Evolutionary conservation across 495 filamentous ascomycete genomes (phyloP).

Genomic region (Glonium stellatum): DNA sequence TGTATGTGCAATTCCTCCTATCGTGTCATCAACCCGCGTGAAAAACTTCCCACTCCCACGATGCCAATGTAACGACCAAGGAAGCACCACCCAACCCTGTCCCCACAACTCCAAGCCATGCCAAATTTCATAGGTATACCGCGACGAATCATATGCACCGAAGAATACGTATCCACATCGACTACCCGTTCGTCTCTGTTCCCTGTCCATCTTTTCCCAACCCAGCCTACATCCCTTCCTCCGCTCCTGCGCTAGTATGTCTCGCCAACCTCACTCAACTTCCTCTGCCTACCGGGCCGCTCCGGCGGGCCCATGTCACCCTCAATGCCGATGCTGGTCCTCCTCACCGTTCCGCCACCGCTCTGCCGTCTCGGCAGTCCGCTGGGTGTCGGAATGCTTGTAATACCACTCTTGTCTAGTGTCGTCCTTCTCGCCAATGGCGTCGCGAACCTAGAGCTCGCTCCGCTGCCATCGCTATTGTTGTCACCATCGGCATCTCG

Average conservation of each 20-base stretch:
- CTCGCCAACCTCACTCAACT: constrained; percentile 58
- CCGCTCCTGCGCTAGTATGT: constrained; percentile 44
- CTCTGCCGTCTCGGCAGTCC: constrained; percentile 35
- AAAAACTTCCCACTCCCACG: background rate
- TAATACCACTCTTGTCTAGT: constrained; percentile 18
- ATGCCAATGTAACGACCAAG: no score
- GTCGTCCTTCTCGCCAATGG: constrained; percentile 29
- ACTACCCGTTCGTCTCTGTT: no score
- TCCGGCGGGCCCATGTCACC: constrained; percentile 51
- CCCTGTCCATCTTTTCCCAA: background rate
- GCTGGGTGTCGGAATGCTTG: constrained; percentile 26
- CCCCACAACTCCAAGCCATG: constrained; percentile 20
- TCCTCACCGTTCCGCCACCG: constrained; percentile 42
- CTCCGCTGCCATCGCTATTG: constrained; percentile 24
- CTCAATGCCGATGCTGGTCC: constrained; percentile 40
- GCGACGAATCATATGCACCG: constrained; percentile 14
- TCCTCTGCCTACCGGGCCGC: constrained; percentile 40
- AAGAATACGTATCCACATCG: constrained; percentile 11
- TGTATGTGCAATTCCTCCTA: constrained; percentile 4
- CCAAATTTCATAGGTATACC: constrained; percentile 17
- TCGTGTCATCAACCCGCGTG: background rate
- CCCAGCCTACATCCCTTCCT: background rate
- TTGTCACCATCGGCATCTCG: constrained; percentile 16
- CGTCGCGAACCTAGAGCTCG: constrained; percentile 12
- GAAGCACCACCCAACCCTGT: no score